Evolutionary conservation across 176 grass and related monocot species (phyloP), one percentile per base, ranked within the genome.

Genomic region (Oryza longistaminata): DNA sequence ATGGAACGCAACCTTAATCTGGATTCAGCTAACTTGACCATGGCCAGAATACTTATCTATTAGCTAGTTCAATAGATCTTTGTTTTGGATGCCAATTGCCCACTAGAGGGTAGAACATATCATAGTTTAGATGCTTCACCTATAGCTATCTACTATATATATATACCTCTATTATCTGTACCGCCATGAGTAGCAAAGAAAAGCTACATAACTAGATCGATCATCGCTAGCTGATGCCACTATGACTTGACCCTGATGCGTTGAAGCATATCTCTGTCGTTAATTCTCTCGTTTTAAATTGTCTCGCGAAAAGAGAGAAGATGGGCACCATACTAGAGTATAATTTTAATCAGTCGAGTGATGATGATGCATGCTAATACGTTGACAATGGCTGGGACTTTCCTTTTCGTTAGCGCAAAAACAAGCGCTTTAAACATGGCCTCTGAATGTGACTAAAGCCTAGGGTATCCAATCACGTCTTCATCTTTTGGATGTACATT

Each of bases 381-480:
- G 83, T 90, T 90, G 83, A 90, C 79, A 90, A 86, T 61, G 67
- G 43, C 2, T 16, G 11, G 14, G 66, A 43, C 11, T 2, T 19
- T 19, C 71, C 78, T 75, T 90, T 82, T 75, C 10, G 11, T 52
- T 74, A 66, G 73, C 33, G 84, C 37, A 75, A 79, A 82, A 82
- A 65, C 65, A 86, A 72, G 19, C 53, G 65, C 88, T 85, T 42
- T 49, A 62, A 77, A 78, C 67, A 82, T 73, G 83, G 66, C 83
- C 78, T 86, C 73, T 78, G 76, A 89, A 90, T 6, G 79, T 50
- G 79, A 90, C 84, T 74, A 90, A 90, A 90, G 88, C 68, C 60
- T 67, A 81, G 45, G 53, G 33, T 67, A 82, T 39, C 68, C 78
- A 77, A 78, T 77, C 53, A 83, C 52, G 29, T 82, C 53, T 29